phyloP scores from a whole-genome alignment of 495 filamentous ascomycete species.

The Penicillium dipodomyicola region DNA sequence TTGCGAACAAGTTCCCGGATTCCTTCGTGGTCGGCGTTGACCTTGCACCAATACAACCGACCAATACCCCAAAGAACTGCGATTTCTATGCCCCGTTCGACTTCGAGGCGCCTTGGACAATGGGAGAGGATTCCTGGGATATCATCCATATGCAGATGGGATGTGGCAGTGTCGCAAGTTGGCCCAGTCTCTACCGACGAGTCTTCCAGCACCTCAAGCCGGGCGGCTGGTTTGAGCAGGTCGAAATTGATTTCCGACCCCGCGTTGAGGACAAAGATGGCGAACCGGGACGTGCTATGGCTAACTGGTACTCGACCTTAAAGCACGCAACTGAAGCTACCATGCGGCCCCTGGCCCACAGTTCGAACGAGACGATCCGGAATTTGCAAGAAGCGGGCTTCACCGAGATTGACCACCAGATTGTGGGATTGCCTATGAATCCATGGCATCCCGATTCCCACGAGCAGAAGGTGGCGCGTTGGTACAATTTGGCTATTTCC shows the following conservation, averaged over 20 bases:
- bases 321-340: conserved; percentile 65
- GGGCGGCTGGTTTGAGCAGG: conserved; percentile 79
- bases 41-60: conserved; percentile 76
- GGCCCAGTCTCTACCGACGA: conserved; percentile 71
- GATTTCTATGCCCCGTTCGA: conserved; percentile 67
- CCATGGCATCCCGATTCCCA: conserved; percentile 72
- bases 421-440: conserved; percentile 72
- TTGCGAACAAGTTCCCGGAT: conserved; percentile 65
- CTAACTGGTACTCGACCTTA: conserved; percentile 68
- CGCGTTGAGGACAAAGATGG: conserved; percentile 61
- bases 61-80: conserved; percentile 67
- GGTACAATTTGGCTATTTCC: conserved; percentile 79
- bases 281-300: conserved; percentile 39
- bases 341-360: conserved; percentile 66
- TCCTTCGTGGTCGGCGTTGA: conserved; percentile 71
- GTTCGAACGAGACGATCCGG: conserved; percentile 55
- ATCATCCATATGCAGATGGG: conserved; percentile 81
- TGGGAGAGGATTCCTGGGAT: conserved; percentile 77
- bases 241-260: conserved; percentile 88
- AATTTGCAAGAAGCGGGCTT: conserved; percentile 73
- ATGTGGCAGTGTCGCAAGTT: conserved; percentile 75
- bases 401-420: conserved; percentile 72
- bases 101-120: conserved; percentile 76
- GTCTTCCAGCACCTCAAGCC: conserved; percentile 79
- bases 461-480: conserved; percentile 68